Conservation (phyloP, 371 early-diverging fungal genomes). For the Circinella umbellata region DNA sequence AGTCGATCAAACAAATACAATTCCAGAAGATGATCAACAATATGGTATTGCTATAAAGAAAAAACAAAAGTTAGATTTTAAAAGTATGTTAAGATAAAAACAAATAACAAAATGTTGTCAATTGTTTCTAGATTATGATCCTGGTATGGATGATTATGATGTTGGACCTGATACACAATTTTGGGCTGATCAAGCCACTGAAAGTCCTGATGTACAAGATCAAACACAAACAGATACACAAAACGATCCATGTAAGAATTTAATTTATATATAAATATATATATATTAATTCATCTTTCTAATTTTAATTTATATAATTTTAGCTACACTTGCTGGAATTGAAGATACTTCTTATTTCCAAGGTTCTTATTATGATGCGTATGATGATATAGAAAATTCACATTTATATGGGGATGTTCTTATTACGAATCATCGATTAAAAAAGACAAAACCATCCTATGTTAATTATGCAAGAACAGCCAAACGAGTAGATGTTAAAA, state of each 20-base stretch:
- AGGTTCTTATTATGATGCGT: constrained; percentile 28
- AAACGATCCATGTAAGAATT: constrained; percentile 31
- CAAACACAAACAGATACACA: constrained; percentile 18
- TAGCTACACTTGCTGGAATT: neutral
- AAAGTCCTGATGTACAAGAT: neutral
- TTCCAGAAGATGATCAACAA: constrained; percentile 2
- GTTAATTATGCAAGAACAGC: constrained; percentile 87
- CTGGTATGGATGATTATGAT: constrained; percentile 24
- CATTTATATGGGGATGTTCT: constrained; percentile 41
- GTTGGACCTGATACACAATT: constrained; percentile 39
- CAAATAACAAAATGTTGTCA: too few relatives aligned
- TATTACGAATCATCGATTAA: constrained; percentile 48
- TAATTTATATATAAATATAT: too few relatives aligned
- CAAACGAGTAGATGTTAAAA: constrained; percentile 94
- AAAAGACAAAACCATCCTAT: constrained; percentile 71
- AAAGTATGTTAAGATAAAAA: too few relatives aligned
- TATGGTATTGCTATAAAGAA: neutral
- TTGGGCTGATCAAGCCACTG: constrained; percentile 41
- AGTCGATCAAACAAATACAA: too few relatives aligned
- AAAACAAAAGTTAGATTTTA: too few relatives aligned
- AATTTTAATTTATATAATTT: neutral
- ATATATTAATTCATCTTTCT: too few relatives aligned
- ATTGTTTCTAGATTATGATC: constrained; percentile 12
- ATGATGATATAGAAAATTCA: constrained; percentile 30
- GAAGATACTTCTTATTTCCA: constrained; percentile 44